These are phyloP conservation scores for Canariomyces notabilis DNA, from an alignment of 2,329 filamentous ascomycete genomes.

Conservation along the genomic window DNA sequence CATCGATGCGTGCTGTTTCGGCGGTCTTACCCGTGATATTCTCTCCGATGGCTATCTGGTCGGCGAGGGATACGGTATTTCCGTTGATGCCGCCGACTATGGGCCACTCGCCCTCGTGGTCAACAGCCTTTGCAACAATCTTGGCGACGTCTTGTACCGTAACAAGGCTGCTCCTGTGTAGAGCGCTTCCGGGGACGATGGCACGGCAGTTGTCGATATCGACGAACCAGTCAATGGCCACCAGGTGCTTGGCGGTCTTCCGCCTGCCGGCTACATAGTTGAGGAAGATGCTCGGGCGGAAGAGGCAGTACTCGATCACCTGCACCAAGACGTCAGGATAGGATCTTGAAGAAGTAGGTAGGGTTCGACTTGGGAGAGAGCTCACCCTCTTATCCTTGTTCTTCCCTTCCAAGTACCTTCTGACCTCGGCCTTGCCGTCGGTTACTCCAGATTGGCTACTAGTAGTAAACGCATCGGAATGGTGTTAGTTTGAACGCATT, in stretches of 20 bases:
- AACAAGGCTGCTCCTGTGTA: conserved; percentile 30
- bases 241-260: conserved; percentile 34
- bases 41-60: conserved; percentile 33
- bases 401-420: conserved; percentile 36
- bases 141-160: conserved; percentile 33
- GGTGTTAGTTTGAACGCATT: conserved; percentile 32
- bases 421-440: conserved; percentile 36
- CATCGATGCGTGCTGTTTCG: neutral
- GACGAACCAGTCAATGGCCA: conserved; percentile 25
- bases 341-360: fast-evolving
- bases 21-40: conserved; percentile 29
- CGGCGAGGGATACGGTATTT: conserved; percentile 25
- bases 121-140: conserved; percentile 34
- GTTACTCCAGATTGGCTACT: conserved; percentile 15
- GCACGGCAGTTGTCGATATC: conserved; percentile 33
- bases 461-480: conserved; percentile 4
- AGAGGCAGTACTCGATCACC: conserved; percentile 45
- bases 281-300: conserved; percentile 44
- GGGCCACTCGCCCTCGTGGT: conserved; percentile 38
- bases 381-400: conserved; percentile 38
- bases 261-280: conserved; percentile 44
- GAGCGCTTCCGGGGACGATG: conserved; percentile 28
- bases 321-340: conserved; percentile 28
- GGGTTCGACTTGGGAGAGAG: too few relatives aligned
- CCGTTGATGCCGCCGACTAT: conserved; percentile 35